A percentile compares a stretch with the other conserved stretches of the same genome.
phyloP scores from a whole-genome alignment of 805 yeast species.

The Kluyveromyces lactis region DNA sequence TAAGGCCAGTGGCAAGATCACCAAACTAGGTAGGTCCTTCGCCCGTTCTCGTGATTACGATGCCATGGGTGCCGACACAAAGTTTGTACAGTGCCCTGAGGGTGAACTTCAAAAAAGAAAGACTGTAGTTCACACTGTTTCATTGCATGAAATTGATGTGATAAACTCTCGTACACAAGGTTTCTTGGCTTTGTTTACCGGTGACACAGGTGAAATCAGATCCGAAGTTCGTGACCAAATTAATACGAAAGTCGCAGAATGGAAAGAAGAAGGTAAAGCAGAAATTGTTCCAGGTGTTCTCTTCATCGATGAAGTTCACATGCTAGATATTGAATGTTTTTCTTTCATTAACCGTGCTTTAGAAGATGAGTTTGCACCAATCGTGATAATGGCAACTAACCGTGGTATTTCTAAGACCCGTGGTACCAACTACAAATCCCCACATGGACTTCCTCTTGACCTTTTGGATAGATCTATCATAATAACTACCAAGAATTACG shows the following conservation, averaged over 20 bases:
- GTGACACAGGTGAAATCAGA: slow-evolving; percentile 96
- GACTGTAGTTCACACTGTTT: slow-evolving; percentile 95
- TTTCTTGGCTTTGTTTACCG: slow-evolving; percentile 87
- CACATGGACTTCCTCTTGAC: slow-evolving; percentile 97
- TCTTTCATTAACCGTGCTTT: slow-evolving; percentile 92
- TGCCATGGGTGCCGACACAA: slow-evolving; percentile 97
- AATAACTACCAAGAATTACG: slow-evolving; percentile 75
- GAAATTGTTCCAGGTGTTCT: slow-evolving; percentile 96
- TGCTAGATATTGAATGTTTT: slow-evolving; percentile 95
- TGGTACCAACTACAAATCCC: slow-evolving; percentile 88
- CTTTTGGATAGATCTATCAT: slow-evolving; percentile 89
- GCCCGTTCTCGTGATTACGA: slow-evolving; percentile 96
- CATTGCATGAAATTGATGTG: slow-evolving; percentile 94
- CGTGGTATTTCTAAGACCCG: slow-evolving; percentile 90
- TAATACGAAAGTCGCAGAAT: slow-evolving; percentile 92
- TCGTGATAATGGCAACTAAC: slow-evolving; percentile 96
- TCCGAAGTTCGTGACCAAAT: slow-evolving; percentile 94
- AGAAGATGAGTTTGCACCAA: slow-evolving; percentile 94
- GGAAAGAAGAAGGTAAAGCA: slow-evolving; percentile 99
- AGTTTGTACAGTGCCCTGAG: slow-evolving; percentile 96
- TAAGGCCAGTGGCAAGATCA: slow-evolving; percentile 88
- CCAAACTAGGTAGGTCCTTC: slow-evolving; percentile 91
- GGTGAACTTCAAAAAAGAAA: slow-evolving; percentile 96
- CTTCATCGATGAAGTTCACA: slow-evolving; percentile 96
- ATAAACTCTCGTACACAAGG: slow-evolving; percentile 98